Evolutionary conservation across 2,329 filamentous ascomycete genomes (phyloP).

Genomic region (Scytalidium lignicola): DNA sequence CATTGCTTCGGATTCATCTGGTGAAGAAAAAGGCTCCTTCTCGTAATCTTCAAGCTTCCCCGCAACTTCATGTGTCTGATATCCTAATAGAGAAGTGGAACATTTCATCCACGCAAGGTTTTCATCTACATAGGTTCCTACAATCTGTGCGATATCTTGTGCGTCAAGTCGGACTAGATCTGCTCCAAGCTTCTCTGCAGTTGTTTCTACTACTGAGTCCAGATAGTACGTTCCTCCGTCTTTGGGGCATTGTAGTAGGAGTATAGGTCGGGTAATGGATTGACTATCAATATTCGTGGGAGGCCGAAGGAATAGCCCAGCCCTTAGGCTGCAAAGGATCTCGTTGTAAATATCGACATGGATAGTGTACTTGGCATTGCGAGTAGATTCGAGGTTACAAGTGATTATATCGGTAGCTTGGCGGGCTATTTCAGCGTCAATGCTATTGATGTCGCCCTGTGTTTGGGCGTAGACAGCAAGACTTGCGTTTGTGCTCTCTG

Average conservation of each 20-base stretch:
- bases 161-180: conserved; percentile 66
- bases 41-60: conserved; percentile 47
- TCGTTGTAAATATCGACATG: conserved; percentile 25
- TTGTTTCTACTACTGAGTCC: conserved; percentile 55
- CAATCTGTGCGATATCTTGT: conserved; percentile 63
- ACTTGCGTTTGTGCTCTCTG: conserved; percentile 8
- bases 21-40: conserved; percentile 38
- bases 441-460: background rate
- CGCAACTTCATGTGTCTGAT: conserved; percentile 49
- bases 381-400: conserved; percentile 10
- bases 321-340: conserved; percentile 43
- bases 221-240: conserved; percentile 49
- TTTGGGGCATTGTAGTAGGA: conserved; percentile 54
- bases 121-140: conserved; percentile 66
- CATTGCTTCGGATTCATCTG: conserved; percentile 37
- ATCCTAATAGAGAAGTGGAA: conserved; percentile 49
- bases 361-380: conserved; percentile 22
- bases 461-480: conserved; percentile 15
- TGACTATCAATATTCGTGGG: conserved; percentile 35
- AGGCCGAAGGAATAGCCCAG: conserved; percentile 41
- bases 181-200: conserved; percentile 56
- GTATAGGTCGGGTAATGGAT: conserved; percentile 42
- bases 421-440: background rate
- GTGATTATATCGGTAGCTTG: conserved; percentile 7
- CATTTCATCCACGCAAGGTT: conserved; percentile 41